Evolutionary conservation across 164 flowering plant species (phyloP), one percentile per base, ranked within the genome.

Genomic region (Aristolochia contorta): DNA sequence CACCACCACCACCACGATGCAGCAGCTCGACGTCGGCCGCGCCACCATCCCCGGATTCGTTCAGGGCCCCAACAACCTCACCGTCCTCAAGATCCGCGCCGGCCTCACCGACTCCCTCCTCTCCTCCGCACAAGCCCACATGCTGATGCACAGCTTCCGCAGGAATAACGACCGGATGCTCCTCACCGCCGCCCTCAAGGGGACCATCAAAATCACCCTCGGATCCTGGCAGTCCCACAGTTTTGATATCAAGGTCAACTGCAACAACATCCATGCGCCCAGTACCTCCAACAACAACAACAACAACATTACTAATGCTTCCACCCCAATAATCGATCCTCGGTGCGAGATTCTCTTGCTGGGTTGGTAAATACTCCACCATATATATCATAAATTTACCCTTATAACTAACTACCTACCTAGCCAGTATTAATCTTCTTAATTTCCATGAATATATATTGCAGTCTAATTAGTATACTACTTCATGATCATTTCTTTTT

Each of bases 61-160:
- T 2, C 56, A 53, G 56, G 14, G 5, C 16, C 56, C 56, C 56
- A 53, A 53, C 56, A 53, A 53, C 10, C 56, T 53, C 30, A 53
- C 56, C 20, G 23, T 53, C 20, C 32, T 22, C 6, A 53, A 53
- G 56, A 2, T 53, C 13, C 56, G 27, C 16, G 27, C 30, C 22
- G 56, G 56, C 16, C 32, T 53, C 12, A 16, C 56, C 23, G 20
- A 53, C 16, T 22, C 56, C 6, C 56, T 53, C 23, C 32, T 53
- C 23, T 5, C 56, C 30, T 15, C 23, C 14, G 56, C 30, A 16
- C 16, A 53, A 5, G 56, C 23, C 2, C 23, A 27, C 32, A 24
- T 13, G 18, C 16, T 53, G 56, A 23, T 22, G 16, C 32, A 13
- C 18, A 12, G 20, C 15, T 53, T 53, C 30, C 30, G 16, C 3